Evolutionary conservation across 2,329 filamentous ascomycete genomes (phyloP).

Genomic region (Pseudopyrenochaeta lycopersici): DNA sequence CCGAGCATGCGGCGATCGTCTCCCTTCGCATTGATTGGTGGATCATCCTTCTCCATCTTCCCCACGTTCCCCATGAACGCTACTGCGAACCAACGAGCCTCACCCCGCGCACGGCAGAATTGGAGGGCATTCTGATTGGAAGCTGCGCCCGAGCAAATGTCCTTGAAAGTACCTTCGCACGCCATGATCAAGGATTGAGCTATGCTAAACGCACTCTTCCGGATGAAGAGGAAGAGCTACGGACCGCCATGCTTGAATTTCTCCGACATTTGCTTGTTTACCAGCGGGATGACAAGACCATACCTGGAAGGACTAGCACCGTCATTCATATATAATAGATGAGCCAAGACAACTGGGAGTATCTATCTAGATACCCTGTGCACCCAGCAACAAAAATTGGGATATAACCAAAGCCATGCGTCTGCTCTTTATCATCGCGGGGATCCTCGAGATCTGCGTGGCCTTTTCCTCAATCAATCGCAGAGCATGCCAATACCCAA

Average conservation of each 20-base stretch:
- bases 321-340: not conserved
- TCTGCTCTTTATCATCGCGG: constrained; percentile 6
- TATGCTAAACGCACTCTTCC: not conserved
- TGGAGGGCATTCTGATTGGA: constrained; percentile 6
- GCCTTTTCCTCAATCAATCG: constrained; percentile 26
- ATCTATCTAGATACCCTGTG: not conserved
- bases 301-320: not conserved
- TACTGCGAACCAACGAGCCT: not conserved
- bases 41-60: constrained; percentile 23
- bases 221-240: not conserved
- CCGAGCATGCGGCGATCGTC: not conserved
- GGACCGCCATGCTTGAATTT: not conserved
- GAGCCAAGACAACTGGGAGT: constrained; percentile 1
- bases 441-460: constrained; percentile 22
- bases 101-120: constrained; percentile 22
- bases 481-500: constrained; percentile 49
- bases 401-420: constrained; percentile 16
- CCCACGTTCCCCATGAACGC: constrained; percentile 20
- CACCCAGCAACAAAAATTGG: too few species aligned
- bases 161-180: not conserved
- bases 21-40: constrained; percentile 26
- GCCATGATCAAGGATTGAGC: not conserved
- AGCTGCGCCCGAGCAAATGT: constrained; percentile 1
- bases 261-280: not conserved
- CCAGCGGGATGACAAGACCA: not conserved